Base-by-base conservation (phyloP, 106 monocot genomes). In the Acorus gramineus region DNA sequence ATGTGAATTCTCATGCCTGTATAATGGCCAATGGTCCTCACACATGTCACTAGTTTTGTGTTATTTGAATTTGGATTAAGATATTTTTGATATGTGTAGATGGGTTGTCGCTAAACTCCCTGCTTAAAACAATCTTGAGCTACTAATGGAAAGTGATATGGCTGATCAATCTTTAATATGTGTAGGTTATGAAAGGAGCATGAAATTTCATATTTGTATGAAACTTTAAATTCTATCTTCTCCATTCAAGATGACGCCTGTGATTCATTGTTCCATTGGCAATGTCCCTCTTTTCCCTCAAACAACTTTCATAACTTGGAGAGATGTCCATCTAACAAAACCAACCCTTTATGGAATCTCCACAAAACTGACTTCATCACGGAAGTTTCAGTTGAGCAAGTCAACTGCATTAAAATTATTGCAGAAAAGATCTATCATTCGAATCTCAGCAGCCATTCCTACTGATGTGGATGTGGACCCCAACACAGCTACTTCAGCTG, bases 211-310 rank as follows among this genome's bases (percentile, higher is more conserved):
- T 28, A 28, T 28, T 0, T 28, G 12, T 8, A 51, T 64, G 42
- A 28, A 50, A 12, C 6, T 4, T 9, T 46, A 3, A 4, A 52
- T 11, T 44, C 47, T 6, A 49, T 12, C 48, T 11, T 44, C 42
- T 3, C 2, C 14, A 51, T 76, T 69, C 75, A 79, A 55, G 55
- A 96, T 96, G 90, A 74, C 79, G 12, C 85, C 87, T 11, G 66
- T 85, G 50, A 74, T 87, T 62, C 82, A 85, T 68, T 90, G 84
- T 67, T 85, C 87, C 46, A 69, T 72, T 12, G 85, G 87, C 67
- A 81, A 75, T 71, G 72, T 87, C 66, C 76, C 69, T 70, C 63
- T 85, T 46, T 70, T 91, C 58, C 78, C 87, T 70, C 43, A 82
- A 66, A 52, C 80, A 14, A 73, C 61, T 28, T 80, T 80, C 59